phyloP scores from a whole-genome alignment of 2,329 filamentous ascomycete genomes.

The Laburnicola sp. region DNA sequence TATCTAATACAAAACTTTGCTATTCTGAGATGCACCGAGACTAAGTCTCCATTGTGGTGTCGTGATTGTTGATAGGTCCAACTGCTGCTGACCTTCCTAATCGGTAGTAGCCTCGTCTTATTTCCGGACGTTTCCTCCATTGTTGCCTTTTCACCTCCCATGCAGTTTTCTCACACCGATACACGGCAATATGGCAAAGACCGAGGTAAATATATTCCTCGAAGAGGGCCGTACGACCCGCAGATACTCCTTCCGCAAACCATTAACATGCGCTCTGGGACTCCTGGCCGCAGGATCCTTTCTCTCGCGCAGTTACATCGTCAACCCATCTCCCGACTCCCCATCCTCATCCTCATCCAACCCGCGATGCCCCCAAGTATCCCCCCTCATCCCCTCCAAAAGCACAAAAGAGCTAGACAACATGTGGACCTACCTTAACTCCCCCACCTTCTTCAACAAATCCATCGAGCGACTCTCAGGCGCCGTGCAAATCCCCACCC shows the following conservation, averaged over 20 bases:
- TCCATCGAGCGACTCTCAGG: constrained; percentile 47
- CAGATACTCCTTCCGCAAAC: constrained; percentile 6
- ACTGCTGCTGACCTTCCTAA: constrained; percentile 30
- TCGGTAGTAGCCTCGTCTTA: constrained; percentile 6
- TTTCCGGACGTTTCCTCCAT: constrained; percentile 11
- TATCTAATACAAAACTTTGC: neutral
- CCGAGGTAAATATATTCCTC: constrained; percentile 13
- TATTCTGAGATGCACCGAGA: neutral
- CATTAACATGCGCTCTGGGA: constrained; percentile 10
- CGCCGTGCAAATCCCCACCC: constrained; percentile 58
- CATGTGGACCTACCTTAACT: constrained; percentile 32
- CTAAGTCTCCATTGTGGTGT: neutral
- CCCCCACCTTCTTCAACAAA: constrained; percentile 32
- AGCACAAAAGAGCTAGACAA: constrained; percentile 33
- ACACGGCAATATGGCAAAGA: constrained; percentile 20
- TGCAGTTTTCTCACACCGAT: too few relatives aligned
- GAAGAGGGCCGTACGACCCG: constrained; percentile 1
- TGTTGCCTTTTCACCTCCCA: constrained; percentile 8
- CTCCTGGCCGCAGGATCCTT: constrained; percentile 14
- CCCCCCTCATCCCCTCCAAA: constrained; percentile 28
- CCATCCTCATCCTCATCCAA: constrained; percentile 1
- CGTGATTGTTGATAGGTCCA: neutral
- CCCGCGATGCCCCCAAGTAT: constrained; percentile 33
- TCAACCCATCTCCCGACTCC: neutral
- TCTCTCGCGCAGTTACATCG: constrained; percentile 20